Conservation (phyloP, 345 rosid genomes). For the Euphorbia tirucalli region DNA sequence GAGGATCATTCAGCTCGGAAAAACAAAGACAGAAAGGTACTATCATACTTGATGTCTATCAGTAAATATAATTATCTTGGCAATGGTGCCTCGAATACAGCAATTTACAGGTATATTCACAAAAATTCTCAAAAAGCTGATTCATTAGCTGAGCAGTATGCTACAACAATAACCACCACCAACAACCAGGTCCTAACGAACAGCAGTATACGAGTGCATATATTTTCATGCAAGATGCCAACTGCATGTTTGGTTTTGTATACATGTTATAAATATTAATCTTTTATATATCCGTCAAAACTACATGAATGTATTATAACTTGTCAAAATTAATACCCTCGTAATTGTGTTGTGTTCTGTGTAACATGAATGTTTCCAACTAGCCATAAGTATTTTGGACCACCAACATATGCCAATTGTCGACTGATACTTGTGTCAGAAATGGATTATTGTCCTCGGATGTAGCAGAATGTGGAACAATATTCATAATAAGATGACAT, state of each 20-base stretch:
- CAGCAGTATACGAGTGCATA: background rate
- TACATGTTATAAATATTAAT: background rate
- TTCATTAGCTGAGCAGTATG: background rate
- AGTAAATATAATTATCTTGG: background rate
- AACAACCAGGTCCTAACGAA: background rate
- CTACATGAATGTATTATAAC: background rate
- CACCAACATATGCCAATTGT: background rate
- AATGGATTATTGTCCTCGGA: background rate
- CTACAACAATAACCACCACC: background rate
- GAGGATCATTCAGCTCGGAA: conserved; percentile 77
- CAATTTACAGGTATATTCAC: background rate
- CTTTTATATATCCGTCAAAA: background rate
- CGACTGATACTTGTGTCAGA: background rate
- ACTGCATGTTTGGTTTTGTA: background rate
- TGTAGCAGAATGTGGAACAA: background rate
- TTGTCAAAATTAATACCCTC: background rate
- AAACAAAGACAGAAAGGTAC: conserved; percentile 79
- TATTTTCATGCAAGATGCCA: background rate
- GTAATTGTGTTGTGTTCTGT: background rate
- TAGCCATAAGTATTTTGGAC: background rate
- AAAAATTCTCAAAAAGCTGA: background rate
- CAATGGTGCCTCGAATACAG: background rate
- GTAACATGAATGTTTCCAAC: background rate
- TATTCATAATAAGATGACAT: background rate
- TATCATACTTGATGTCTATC: background rate